A percentile compares a stretch with the other conserved stretches of the same genome.
phyloP scores from a whole-genome alignment of 228 moss, liverwort and hornwort species.

The Sphagnum fallax region DNA sequence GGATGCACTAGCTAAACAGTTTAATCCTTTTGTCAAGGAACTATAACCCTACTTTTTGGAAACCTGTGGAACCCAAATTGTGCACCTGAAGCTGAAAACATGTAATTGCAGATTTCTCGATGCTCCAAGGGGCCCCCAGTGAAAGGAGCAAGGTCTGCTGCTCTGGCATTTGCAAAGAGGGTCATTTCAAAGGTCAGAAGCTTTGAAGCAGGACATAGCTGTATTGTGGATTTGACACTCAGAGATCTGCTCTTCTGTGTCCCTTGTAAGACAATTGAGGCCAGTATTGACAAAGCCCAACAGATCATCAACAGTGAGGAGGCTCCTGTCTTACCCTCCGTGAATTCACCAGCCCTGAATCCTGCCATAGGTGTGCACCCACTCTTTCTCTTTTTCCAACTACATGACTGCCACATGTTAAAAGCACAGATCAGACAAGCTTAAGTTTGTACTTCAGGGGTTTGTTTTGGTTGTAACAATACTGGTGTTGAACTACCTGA shows the following conservation, averaged over 20 bases:
- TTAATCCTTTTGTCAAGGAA: not conserved
- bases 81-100: too few species aligned
- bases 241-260: slow-evolving; percentile 53
- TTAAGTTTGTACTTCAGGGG: too few species aligned
- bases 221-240: slow-evolving; percentile 32
- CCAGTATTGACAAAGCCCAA: not conserved
- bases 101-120: not conserved
- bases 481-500: too few species aligned
- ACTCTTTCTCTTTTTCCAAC: too few species aligned
- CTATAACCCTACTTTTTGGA: not conserved
- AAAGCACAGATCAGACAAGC: too few species aligned
- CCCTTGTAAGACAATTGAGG: slow-evolving; percentile 34
- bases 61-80: too few species aligned
- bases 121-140: slow-evolving; percentile 36
- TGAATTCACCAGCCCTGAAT: too few species aligned
- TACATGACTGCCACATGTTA: too few species aligned
- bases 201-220: slow-evolving; percentile 34
- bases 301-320: too few species aligned
- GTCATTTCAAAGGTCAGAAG: slow-evolving; percentile 29
- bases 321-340: too few species aligned
- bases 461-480: too few species aligned
- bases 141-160: slow-evolving; percentile 36
- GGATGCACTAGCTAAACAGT: not conserved
- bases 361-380: too few species aligned
- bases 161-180: slow-evolving; percentile 29